These are phyloP conservation scores for Pisolithus thermaeus DNA, from an alignment of 1,284 basidiomycete genomes.

Conservation along the genomic window DNA sequence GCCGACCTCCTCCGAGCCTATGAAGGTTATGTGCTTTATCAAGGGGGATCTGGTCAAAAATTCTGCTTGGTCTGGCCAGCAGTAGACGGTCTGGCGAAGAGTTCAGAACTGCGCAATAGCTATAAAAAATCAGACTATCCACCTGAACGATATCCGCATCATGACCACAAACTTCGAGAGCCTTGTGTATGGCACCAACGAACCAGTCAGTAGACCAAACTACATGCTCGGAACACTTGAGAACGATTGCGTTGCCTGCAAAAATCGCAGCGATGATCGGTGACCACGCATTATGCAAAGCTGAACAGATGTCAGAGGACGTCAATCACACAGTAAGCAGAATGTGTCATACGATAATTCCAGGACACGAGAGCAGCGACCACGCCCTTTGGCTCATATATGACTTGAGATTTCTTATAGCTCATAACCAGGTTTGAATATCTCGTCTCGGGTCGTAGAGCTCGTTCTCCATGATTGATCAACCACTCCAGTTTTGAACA, in stretches of 20 bases:
- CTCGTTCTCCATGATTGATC: constrained; percentile 74
- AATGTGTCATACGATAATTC: constrained; percentile 71
- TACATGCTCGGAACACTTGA: constrained; percentile 93
- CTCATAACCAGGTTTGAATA: constrained; percentile 71
- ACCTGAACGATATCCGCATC: constrained; percentile 80
- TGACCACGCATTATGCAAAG: constrained; percentile 89
- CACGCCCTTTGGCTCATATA: constrained; percentile 92
- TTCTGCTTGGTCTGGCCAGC: constrained; percentile 83
- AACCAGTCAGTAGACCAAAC: constrained; percentile 86
- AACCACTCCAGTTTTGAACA: constrained; percentile 89
- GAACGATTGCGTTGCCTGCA: constrained; percentile 83
- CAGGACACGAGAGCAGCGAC: constrained; percentile 92
- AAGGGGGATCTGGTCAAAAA: constrained; percentile 73
- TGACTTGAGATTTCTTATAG: constrained; percentile 82
- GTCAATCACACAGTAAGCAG: background rate
- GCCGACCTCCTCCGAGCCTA: constrained; percentile 90
- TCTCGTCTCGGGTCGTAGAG: constrained; percentile 66
- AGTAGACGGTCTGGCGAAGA: constrained; percentile 63
- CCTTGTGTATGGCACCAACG: constrained; percentile 68
- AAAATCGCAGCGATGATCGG: constrained; percentile 90
- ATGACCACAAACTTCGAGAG: constrained; percentile 72
- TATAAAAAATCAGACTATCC: constrained; percentile 11
- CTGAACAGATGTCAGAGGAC: constrained; percentile 33
- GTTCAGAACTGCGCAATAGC: constrained; percentile 5
- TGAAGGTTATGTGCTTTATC: constrained; percentile 85